Evolutionary conservation across 2,329 filamentous ascomycete species (phyloP), one percentile per base, ranked within the genome.

Genomic region (Bipolaris bicolor): DNA sequence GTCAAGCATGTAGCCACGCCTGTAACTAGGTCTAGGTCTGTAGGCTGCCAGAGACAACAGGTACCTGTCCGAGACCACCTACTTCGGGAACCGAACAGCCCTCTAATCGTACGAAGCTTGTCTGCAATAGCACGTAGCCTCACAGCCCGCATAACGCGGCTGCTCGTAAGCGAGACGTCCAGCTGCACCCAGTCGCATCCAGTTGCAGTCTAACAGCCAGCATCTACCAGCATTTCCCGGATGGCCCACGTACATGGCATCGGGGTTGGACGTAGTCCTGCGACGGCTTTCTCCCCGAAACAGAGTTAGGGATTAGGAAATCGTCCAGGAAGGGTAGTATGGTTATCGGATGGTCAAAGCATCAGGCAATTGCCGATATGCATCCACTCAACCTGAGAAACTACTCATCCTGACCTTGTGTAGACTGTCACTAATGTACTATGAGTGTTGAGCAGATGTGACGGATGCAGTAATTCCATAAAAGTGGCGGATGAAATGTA

Each of bases 11-110:
- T 31, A 31, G 29, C 29, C 10, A 31, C 29, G 10, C 7, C 29
- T 13, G 29, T 31, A 31, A 9, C 29, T 3, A 31, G 29, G 10
- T 5, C 4, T 10, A 31, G 10, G 29, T 31, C 29, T 31, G 29
- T 13, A 31, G 13, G 29, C 11, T 45, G 50, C 45, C 55, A 56
- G 53, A 48, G 41, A 56, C 47, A 43, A 47, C 44, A 45, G 53
- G 45, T 36, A 54, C 49, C 55, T 49, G 55, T 50, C 39, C 37
- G 44, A 49, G 13, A 11, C 49, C 24, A 20, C 43, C 20, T n/a
- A 24, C 44, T 44, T 44, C 37, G 47, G 45, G 43, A 49, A 53
- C 49, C 43, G 31, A 43, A 47, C 41, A 34, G 11, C 24, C 22
- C 49, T 22, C 22, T 6, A 39, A 39, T 15, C 5, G 2, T 36